Evolutionary conservation across 345 rosid genomes (phyloP).

Genomic region (Passiflora organensis): DNA sequence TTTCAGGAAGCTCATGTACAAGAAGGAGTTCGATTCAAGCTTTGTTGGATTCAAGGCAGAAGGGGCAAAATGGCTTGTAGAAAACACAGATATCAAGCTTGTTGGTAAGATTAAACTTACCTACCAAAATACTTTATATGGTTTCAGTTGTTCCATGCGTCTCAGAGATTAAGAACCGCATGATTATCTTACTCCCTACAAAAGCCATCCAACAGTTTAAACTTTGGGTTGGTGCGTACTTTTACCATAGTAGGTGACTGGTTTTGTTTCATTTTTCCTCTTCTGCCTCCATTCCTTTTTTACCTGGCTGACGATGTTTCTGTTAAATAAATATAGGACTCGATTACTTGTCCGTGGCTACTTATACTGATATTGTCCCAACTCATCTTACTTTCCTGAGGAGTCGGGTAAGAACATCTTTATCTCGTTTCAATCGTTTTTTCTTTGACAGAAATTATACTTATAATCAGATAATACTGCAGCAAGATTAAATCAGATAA

Average conservation of each 20-base stretch:
- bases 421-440: neutral
- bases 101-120: conserved; percentile 47
- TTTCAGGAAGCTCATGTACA: conserved; percentile 35
- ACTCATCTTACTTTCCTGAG: conserved; percentile 26
- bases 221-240: no score
- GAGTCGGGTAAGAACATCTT: conserved; percentile 20
- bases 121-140: no score
- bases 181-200: no score
- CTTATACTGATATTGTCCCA: conserved; percentile 10
- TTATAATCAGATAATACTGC: neutral
- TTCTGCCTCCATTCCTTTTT: no score
- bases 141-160: no score
- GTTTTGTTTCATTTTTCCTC: no score
- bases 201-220: no score
- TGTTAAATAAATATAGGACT: conserved; percentile 25
- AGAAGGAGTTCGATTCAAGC: conserved; percentile 33
- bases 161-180: no score
- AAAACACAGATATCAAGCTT: conserved; percentile 37
- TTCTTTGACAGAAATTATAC: no score
- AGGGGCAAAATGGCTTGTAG: conserved; percentile 42
- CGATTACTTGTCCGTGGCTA: conserved; percentile 43
- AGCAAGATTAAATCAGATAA: no score
- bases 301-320: neutral
- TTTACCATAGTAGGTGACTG: no score
- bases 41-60: conserved; percentile 30